Conservation (phyloP, 2,329 filamentous ascomycete genomes). For the Venturiaceae sp. region DNA sequence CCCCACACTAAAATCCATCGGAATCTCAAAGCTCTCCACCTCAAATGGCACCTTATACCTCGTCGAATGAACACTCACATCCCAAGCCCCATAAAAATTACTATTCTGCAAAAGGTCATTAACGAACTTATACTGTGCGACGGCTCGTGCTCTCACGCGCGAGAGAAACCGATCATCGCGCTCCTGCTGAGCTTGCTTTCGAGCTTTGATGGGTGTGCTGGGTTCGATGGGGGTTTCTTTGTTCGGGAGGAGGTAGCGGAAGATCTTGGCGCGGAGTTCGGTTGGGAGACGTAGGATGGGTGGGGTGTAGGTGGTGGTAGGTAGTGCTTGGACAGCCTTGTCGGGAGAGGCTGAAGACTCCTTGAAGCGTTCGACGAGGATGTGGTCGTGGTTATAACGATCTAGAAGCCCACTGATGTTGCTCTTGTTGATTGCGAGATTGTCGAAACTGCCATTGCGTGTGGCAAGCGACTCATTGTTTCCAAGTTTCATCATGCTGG, state of each 20-base stretch:
- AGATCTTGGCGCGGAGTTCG: neutral
- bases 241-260: neutral
- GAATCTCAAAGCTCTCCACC: neutral
- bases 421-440: neutral
- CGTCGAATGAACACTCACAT: neutral
- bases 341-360: neutral
- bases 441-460: neutral
- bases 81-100: neutral
- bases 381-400: neutral
- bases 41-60: neutral
- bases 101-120: neutral
- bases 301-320: neutral
- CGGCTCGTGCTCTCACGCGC: neutral
- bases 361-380: neutral
- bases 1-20: neutral
- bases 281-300: neutral
- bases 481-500: neutral
- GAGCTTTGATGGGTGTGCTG: neutral
- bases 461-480: neutral
- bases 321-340: neutral
- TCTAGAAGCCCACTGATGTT: neutral
- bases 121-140: neutral
- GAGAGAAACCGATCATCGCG: neutral
- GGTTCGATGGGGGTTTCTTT: conserved; percentile 5
- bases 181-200: neutral